Conservation (phyloP, 2,329 filamentous ascomycete species). For the Stachybotrys echinatus region DNA sequence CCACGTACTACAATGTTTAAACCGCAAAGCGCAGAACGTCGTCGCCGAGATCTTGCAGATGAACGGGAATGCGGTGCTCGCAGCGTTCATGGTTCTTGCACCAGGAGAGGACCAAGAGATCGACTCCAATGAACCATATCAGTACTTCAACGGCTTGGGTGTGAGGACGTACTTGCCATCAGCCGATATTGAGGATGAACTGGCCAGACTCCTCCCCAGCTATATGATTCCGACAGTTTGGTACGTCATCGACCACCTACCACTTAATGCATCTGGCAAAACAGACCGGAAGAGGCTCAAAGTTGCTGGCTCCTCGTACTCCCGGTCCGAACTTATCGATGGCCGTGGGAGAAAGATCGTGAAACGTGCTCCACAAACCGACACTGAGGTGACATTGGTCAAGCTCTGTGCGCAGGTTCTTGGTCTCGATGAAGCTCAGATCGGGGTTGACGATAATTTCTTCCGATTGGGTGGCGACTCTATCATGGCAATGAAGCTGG, state of each 20-base stretch:
- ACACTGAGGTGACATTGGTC: background rate
- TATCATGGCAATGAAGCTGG: conserved; percentile 13
- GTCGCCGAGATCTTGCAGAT: too few relatives aligned
- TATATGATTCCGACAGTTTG: background rate
- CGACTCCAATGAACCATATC: conserved; percentile 1
- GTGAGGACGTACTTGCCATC: too few relatives aligned
- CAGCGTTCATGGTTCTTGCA: too few relatives aligned
- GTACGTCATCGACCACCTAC: background rate
- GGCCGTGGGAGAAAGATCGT: background rate
- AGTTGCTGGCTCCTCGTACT: conserved; percentile 29
- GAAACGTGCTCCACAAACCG: background rate
- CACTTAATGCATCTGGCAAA: conserved; percentile 25
- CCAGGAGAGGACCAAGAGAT: too few relatives aligned
- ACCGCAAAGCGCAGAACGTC: too few relatives aligned
- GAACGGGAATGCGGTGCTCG: too few relatives aligned
- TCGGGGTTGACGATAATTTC: conserved; percentile 12
- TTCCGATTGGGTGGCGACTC: conserved; percentile 21
- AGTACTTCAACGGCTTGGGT: background rate
- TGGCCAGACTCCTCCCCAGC: too few relatives aligned
- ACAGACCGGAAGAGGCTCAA: conserved; percentile 34
- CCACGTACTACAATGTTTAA: too few relatives aligned
- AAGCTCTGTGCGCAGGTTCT: too few relatives aligned
- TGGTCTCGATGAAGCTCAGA: background rate
- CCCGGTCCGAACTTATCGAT: conserved; percentile 23
- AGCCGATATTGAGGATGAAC: too few relatives aligned